phyloP scores from a whole-genome alignment of 441 rosid genomes.

The Viola pubescens region DNA sequence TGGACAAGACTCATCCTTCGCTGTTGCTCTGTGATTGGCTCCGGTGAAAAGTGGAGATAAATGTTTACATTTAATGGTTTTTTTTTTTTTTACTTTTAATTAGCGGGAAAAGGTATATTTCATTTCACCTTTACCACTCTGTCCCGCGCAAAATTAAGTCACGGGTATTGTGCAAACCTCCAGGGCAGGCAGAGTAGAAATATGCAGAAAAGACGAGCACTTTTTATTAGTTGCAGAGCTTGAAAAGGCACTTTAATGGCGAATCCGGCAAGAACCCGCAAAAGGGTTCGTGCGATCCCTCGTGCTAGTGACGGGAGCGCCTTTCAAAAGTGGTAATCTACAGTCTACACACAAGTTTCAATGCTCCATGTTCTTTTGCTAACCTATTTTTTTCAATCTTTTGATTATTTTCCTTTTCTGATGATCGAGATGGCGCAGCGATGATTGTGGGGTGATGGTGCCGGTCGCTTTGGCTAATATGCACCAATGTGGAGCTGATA shows the following conservation, averaged over 20 bases:
- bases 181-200: too few species aligned
- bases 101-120: too few species aligned
- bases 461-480: slow-evolving; percentile 59
- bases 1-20: too few species aligned
- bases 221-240: slow-evolving; percentile 18
- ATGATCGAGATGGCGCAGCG: slow-evolving; percentile 26
- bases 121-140: not conserved
- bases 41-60: too few species aligned
- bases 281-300: slow-evolving; percentile 51
- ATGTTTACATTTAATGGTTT: too few species aligned
- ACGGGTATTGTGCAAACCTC: not conserved
- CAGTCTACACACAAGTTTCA: not conserved
- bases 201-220: too few species aligned
- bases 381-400: not conserved
- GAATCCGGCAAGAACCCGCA: slow-evolving; percentile 43
- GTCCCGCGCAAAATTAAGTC: slow-evolving; percentile 7
- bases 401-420: slow-evolving; percentile 2
- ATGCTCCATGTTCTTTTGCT: not conserved
- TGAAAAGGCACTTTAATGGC: slow-evolving; percentile 39
- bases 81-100: too few species aligned
- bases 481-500: slow-evolving; percentile 50
- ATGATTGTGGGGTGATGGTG: slow-evolving; percentile 37
- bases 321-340: slow-evolving; percentile 48
- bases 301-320: slow-evolving; percentile 82
- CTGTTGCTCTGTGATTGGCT: too few species aligned